These are phyloP conservation scores for Plectosphaerella cucumerina DNA, from an alignment of 2,329 filamentous ascomycete species.

Conservation along the genomic window DNA sequence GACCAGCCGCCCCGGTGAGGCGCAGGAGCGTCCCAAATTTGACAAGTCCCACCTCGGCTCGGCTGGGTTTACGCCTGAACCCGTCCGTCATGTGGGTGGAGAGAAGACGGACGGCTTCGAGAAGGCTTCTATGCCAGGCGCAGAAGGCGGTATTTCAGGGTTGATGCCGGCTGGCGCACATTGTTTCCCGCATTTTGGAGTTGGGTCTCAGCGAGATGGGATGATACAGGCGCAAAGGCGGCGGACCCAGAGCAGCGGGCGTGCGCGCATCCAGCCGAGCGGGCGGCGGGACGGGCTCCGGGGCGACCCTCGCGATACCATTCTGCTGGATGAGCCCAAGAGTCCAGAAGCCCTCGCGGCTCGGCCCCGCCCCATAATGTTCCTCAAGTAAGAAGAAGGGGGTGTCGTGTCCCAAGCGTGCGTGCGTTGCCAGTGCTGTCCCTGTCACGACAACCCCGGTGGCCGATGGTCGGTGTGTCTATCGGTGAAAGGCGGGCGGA, in stretches of 20 bases:
- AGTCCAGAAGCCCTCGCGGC: too few species aligned
- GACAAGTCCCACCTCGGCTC: too few species aligned
- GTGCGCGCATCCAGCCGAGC: too few species aligned
- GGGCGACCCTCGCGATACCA: conserved; percentile 1
- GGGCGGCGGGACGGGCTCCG: background rate
- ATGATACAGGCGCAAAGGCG: too few species aligned
- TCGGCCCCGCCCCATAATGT: too few species aligned
- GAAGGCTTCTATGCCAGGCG: conserved; percentile 1
- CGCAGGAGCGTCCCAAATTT: too few species aligned
- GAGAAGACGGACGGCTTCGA: background rate
- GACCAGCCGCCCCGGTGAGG: too few species aligned
- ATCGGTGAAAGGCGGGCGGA: background rate
- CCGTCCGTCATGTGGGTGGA: background rate
- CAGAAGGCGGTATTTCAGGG: background rate
- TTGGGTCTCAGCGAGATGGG: conserved; percentile 2
- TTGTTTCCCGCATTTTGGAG: conserved; percentile 3
- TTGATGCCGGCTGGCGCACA: background rate
- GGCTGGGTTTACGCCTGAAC: too few species aligned
- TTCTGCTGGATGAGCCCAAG: background rate
- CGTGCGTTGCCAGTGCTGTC: background rate
- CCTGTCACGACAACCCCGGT: background rate
- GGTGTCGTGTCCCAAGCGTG: too few species aligned
- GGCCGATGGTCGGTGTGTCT: background rate
- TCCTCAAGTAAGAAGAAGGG: too few species aligned
- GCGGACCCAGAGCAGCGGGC: too few species aligned